Conservation (phyloP, 169 alveolate species). For the Plasmodium berghei region DNA sequence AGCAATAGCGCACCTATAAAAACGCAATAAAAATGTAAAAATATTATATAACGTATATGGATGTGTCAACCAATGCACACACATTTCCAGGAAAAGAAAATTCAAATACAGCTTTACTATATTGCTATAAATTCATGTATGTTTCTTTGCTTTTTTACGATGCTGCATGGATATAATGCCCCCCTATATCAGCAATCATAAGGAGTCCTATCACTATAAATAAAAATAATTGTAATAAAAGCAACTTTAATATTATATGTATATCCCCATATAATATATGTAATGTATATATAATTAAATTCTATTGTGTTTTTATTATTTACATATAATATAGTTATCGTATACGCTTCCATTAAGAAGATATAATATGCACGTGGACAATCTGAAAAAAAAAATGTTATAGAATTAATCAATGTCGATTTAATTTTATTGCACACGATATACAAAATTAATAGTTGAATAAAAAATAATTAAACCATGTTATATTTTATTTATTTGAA, state of each 20-base stretch:
- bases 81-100: too few species aligned
- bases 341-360: constrained; percentile 64
- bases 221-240: not conserved
- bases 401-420: not conserved
- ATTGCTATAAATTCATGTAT: not conserved
- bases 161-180: constrained; percentile 73
- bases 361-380: constrained; percentile 65
- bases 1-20: constrained; percentile 66
- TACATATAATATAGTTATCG: constrained; percentile 54
- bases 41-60: not conserved
- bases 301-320: not conserved
- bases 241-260: not conserved
- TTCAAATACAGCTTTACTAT: too few species aligned
- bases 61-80: too few species aligned
- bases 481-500: too few species aligned
- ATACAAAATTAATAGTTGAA: too few species aligned
- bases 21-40: not conserved
- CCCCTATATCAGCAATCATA: constrained; percentile 78
- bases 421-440: too few species aligned
- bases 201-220: constrained; percentile 55
- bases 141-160: constrained; percentile 48
- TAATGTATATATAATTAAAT: too few species aligned
- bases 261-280: not conserved
- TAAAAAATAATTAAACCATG: too few species aligned
- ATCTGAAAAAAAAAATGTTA: constrained; percentile 29